These are phyloP conservation scores for Meira nashicola DNA, from an alignment of 1,284 basidiomycete genomes.

Conservation along the genomic window DNA sequence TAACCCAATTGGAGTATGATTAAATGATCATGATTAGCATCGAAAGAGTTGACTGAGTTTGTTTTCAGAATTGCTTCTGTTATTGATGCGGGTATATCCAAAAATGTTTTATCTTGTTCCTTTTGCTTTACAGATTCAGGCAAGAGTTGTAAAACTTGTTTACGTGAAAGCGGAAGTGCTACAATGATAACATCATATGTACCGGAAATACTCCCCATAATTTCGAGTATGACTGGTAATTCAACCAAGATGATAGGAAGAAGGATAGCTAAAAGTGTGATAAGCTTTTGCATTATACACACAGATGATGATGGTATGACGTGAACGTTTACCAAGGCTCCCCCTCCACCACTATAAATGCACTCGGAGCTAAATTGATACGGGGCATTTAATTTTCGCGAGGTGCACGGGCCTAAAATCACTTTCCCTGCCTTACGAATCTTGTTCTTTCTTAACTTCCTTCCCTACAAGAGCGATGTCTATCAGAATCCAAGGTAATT, in stretches of 20 bases:
- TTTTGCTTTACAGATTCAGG: neutral
- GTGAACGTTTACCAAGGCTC: too few relatives aligned
- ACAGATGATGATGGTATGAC: neutral
- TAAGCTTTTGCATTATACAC: neutral
- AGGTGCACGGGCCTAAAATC: too few relatives aligned
- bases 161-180: conserved; percentile 11
- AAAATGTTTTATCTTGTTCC: neutral
- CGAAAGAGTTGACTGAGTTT: neutral
- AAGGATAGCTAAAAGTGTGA: neutral
- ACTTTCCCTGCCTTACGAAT: too few relatives aligned
- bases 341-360: neutral
- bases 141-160: conserved; percentile 1
- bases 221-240: neutral
- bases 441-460: too few relatives aligned
- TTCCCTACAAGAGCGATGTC: neutral
- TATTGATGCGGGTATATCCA: conserved; percentile 4
- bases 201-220: conserved; percentile 15
- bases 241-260: neutral
- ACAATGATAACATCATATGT: conserved; percentile 19
- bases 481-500: neutral
- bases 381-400: too few relatives aligned
- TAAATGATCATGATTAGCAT: neutral
- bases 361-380: too few relatives aligned
- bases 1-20: conserved; percentile 18
- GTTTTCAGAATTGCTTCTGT: neutral